Evolutionary conservation across 495 filamentous ascomycete genomes (phyloP), one percentile per base, ranked within the genome.

Genomic region (Cladorrhinum samala): DNA sequence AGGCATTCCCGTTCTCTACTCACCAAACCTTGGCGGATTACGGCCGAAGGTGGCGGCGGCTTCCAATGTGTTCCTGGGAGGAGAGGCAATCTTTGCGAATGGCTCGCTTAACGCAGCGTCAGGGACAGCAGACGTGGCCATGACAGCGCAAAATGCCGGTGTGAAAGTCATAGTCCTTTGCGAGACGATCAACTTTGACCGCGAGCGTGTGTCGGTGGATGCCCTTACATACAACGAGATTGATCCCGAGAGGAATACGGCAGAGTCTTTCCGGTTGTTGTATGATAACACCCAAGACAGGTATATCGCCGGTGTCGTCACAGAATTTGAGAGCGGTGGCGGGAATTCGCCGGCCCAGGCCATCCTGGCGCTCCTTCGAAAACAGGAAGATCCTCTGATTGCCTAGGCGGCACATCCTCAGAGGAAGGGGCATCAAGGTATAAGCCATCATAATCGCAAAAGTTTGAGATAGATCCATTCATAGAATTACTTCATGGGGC

Each of bases 221-320:
- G 87, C 87, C 30, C 91, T 98, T 56, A 90, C 93, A 19, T 83
- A 85, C 48, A 97, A 98, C 68, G 93, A 98, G 74, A 84, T 96
- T 53, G 91, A 84, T 23, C 79, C 80, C 0, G 74, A 77, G 54
- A 57, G 68, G 19, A 67, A 67, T 60, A 66, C 73, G 13, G 59
- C 64, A 39, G 84, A 89, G 61, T 73, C 88, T 6, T 81, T 93
- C 53, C 89, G 95, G 60, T 74, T 95, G 55, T 81, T 96, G 78
- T 96, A 91, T 59, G 93, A 98, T 71, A 89, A 92, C 37, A 97
- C 93, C 9, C 89, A 88, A n/a, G 87, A 86, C 3, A 85, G 89
- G 53, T 92, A 87, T 56, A 84, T 97, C 44, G 83, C 87, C 27
- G 87, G 91, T 72, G 84, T 97, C 20, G 81, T 97, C 20, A 96